Conservation (phyloP, 2,329 filamentous ascomycete genomes). For the Taxawa tesnikishii region DNA sequence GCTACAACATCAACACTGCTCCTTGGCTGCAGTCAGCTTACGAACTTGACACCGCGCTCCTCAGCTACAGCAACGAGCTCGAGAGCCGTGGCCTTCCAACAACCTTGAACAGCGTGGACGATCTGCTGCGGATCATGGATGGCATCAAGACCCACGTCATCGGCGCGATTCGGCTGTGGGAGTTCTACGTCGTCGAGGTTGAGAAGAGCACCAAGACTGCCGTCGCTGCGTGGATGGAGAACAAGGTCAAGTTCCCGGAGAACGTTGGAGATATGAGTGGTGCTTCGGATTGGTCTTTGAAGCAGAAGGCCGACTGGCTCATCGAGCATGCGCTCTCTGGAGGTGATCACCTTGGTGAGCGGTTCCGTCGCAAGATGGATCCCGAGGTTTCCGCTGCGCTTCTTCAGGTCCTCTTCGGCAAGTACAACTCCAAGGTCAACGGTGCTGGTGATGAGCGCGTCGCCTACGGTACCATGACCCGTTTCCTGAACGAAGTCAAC, state of each 20-base stretch:
- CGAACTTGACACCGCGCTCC: slow-evolving; percentile 65
- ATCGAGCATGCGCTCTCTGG: slow-evolving; percentile 58
- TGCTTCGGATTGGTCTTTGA: slow-evolving; percentile 42
- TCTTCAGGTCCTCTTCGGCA: slow-evolving; percentile 55
- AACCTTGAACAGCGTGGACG: slow-evolving; percentile 55
- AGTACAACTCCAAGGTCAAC: slow-evolving; percentile 43
- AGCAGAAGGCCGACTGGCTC: slow-evolving; percentile 52
- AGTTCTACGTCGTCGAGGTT: slow-evolving; percentile 80
- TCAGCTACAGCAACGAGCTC: slow-evolving; percentile 51
- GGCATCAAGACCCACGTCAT: slow-evolving; percentile 73
- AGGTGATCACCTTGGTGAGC: slow-evolving; percentile 63
- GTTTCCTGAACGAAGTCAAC: slow-evolving; percentile 71
- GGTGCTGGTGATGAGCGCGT: slow-evolving; percentile 39
- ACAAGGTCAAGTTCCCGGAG: slow-evolving; percentile 43
- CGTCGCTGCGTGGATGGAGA: slow-evolving; percentile 58
- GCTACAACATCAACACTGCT: slow-evolving; percentile 86
- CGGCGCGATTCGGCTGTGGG: slow-evolving; percentile 69
- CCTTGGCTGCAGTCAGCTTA: slow-evolving; percentile 57
- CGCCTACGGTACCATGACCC: slow-evolving; percentile 41
- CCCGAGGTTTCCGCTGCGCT: slow-evolving; percentile 58
- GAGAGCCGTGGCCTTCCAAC: slow-evolving; percentile 61
- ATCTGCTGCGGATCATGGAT: slow-evolving; percentile 72
- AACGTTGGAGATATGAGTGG: slow-evolving; percentile 39
- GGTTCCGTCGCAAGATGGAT: slow-evolving; percentile 61
- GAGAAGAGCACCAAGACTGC: slow-evolving; percentile 57